These are phyloP conservation scores for Primulina huaijiensis DNA, from an alignment of 257 asterid species.

Conservation along the genomic window DNA sequence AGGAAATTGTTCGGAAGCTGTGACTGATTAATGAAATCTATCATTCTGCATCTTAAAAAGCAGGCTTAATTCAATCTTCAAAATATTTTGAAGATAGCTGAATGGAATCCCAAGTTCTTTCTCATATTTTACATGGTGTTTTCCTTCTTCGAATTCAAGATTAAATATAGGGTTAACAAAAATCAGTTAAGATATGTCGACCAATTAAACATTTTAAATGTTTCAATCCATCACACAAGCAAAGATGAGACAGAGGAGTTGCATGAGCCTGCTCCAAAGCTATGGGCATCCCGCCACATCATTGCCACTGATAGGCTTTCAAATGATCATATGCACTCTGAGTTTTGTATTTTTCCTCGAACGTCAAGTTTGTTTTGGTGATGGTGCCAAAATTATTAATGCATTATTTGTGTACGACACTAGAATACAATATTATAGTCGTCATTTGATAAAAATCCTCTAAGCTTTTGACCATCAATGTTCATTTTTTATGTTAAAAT, in stretches of 20 bases:
- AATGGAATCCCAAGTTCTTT: not conserved
- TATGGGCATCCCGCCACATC: slow-evolving; percentile 21
- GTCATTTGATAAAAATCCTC: not conserved
- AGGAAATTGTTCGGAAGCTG: not conserved
- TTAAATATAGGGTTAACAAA: not conserved
- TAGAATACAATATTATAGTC: not conserved
- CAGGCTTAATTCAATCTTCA: not conserved
- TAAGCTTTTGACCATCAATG: not conserved
- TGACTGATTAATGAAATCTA: not conserved
- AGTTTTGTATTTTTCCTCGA: slow-evolving; percentile 59
- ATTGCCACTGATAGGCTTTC: slow-evolving; percentile 28
- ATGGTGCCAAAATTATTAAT: not conserved
- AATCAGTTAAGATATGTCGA: not conserved
- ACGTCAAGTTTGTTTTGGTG: slow-evolving; percentile 33
- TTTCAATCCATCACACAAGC: not conserved
- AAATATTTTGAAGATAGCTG: not conserved
- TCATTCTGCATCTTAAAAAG: not conserved
- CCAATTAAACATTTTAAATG: not conserved
- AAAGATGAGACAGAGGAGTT: not conserved
- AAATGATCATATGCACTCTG: slow-evolving; percentile 45
- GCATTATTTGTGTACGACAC: not conserved
- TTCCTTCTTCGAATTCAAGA: not conserved
- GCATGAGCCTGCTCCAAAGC: slow-evolving; percentile 23
- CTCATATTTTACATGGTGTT: too few relatives aligned
- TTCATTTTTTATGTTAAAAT: not conserved